Conservation (phyloP, 345 rosid genomes). For the Salix caprea region DNA sequence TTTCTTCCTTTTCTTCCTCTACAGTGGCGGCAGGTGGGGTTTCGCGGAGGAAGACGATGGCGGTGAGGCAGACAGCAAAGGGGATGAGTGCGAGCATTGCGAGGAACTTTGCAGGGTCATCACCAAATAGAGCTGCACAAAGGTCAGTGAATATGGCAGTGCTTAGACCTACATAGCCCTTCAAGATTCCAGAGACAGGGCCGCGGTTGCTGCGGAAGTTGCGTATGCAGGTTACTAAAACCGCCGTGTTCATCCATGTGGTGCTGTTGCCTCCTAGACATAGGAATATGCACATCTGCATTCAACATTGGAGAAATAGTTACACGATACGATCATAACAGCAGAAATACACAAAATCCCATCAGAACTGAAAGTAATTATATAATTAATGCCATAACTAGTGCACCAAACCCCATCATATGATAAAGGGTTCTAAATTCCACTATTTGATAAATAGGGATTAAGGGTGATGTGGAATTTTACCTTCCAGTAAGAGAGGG, state of each 20-base stretch:
- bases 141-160: constrained; percentile 93
- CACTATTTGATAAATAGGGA: neutral
- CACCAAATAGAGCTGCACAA: constrained; percentile 70
- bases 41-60: constrained; percentile 80
- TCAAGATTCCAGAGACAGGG: constrained; percentile 84
- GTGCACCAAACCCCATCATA: neutral
- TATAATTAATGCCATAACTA: neutral
- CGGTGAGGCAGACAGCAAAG: constrained; percentile 68
- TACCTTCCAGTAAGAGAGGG: constrained; percentile 91
- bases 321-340: neutral
- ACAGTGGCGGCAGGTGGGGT: constrained; percentile 47
- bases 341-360: neutral
- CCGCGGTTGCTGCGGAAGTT: constrained; percentile 88
- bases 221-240: constrained; percentile 79
- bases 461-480: neutral
- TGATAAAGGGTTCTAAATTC: too few relatives aligned
- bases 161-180: constrained; percentile 83
- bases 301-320: constrained; percentile 8
- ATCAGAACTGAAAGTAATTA: too few relatives aligned
- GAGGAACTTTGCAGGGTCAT: constrained; percentile 56
- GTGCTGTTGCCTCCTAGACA: constrained; percentile 96
- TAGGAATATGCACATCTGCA: constrained; percentile 66
- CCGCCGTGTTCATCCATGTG: constrained; percentile 99
- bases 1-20: constrained; percentile 55
- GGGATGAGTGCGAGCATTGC: constrained; percentile 69